These are phyloP conservation scores for Cronartium ribicola DNA, from an alignment of 1,284 basidiomycete species.

Conservation along the genomic window DNA sequence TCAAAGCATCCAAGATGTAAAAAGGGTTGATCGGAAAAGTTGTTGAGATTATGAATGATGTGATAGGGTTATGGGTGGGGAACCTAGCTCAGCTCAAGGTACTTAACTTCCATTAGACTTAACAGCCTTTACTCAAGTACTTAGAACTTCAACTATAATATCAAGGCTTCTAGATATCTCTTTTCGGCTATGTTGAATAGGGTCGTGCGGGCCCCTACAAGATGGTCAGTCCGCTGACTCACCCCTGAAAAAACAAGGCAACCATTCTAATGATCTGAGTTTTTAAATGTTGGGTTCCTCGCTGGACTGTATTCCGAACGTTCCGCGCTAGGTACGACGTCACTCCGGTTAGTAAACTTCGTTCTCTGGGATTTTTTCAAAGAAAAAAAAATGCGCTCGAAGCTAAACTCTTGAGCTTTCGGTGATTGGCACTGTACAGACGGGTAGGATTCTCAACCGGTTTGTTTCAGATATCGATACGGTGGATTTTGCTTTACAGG, in stretches of 20 bases:
- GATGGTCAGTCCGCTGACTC: conserved; percentile 17
- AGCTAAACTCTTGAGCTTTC: background rate
- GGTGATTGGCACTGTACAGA: conserved; percentile 5
- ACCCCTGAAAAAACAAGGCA: background rate
- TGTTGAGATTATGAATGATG: background rate
- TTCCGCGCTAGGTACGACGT: conserved; percentile 31
- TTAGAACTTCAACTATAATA: no score
- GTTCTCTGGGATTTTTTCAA: background rate
- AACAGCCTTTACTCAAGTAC: no score
- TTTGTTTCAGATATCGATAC: conserved; percentile 42
- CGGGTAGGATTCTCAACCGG: conserved; percentile 41
- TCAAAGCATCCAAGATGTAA: background rate
- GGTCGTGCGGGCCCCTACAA: conserved; percentile 52
- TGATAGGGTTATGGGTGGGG: conserved; percentile 30
- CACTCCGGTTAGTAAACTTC: conserved; percentile 21
- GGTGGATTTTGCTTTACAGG: conserved; percentile 43
- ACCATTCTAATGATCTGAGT: background rate
- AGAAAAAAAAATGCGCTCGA: background rate
- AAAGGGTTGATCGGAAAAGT: background rate
- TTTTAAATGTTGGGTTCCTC: background rate
- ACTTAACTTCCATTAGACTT: background rate
- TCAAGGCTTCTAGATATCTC: conserved; percentile 32
- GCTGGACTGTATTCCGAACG: background rate
- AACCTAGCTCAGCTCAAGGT: conserved; percentile 18
- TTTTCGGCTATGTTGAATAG: conserved; percentile 53